Base-by-base conservation (phyloP, 352 stramenopile species). In the Phytophthora chlamydospora region DNA sequence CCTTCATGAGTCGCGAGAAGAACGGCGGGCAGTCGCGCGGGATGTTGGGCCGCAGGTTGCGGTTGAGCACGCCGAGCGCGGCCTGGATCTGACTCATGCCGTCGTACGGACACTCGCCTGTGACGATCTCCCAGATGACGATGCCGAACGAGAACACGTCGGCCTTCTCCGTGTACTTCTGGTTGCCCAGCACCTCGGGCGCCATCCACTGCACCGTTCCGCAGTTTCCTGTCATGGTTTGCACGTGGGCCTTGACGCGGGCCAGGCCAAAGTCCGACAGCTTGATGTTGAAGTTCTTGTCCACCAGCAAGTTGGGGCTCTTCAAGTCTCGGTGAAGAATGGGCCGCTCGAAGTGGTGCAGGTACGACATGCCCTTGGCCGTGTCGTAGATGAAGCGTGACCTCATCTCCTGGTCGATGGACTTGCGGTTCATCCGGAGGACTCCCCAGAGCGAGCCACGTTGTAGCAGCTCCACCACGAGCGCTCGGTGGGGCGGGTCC, bases 371-470 rank as follows among this genome's bases (percentile, higher is more conserved):
- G 29, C 88, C 88, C 61, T 88, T 86, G 56, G 82, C 84, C 6
- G 83, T 89, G 55, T 90, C 81, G 66, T 88, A 87, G 19, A 91
- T 83, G 46, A 89, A 89, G 34, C 74, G 50, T 2, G 75, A 78
- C 17, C 78, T 65, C 78, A 88, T 83, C 27, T 81, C 71, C 38
- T 82, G 59, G 40, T 80, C 69, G 39, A 90, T 78, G 4, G 76
- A 82, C 46, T 75, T 77, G 43, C 73, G 71, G 63, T 85, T 78
- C 53, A 74, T 88, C 17, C 78, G 73, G 5, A 99, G 67, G 27
- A 97, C 89, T 48, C 97, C 91, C 89, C 91, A 98, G 3, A 98
- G 66, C 2, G 88, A 98, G 13, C 94, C 94, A 24, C 95, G 88
- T 17, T 88, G 87, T 44, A 96, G 81, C 3, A 97, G 73, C 69